phyloP scores from a whole-genome alignment of 2,329 filamentous ascomycete species.

The Microcyclospora pomicola region DNA sequence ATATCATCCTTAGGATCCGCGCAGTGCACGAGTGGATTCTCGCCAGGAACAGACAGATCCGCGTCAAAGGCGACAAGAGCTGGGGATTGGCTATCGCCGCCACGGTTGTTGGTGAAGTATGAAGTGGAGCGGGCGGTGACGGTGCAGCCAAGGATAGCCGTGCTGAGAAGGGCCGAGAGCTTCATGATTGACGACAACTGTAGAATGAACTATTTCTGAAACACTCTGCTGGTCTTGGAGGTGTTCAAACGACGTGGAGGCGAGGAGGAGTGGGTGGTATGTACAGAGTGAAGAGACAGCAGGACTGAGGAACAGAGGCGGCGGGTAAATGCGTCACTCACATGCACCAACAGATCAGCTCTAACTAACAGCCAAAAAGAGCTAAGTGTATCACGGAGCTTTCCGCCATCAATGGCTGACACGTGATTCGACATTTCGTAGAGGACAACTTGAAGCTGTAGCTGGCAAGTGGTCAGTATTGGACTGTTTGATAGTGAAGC shows the following conservation, averaged over 20 bases:
- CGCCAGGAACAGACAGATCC: constrained; percentile 58
- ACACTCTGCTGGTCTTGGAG: no score
- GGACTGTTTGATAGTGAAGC: no score
- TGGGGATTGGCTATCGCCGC: constrained; percentile 3
- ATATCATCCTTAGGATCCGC: constrained; percentile 54
- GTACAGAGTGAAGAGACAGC: no score
- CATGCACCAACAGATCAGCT: no score
- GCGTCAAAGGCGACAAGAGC: constrained; percentile 21
- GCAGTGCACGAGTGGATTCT: constrained; percentile 77
- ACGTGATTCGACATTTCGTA: no score
- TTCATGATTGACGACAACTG: constrained; percentile 18
- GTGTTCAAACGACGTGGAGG: background rate
- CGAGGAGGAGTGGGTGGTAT: background rate
- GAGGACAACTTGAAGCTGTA: background rate
- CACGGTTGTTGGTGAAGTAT: constrained; percentile 2
- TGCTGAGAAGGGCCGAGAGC: constrained; percentile 15
- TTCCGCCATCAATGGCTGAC: no score
- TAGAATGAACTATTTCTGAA: no score
- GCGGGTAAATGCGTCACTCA: no score
- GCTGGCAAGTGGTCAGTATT: background rate
- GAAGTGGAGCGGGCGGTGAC: constrained; percentile 17
- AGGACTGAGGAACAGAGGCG: no score
- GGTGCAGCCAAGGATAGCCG: constrained; percentile 16
- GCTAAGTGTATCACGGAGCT: no score
- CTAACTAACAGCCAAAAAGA: no score